Conservation (phyloP, 768 basidiomycete genomes). For the Crassisporium funariophilum region DNA sequence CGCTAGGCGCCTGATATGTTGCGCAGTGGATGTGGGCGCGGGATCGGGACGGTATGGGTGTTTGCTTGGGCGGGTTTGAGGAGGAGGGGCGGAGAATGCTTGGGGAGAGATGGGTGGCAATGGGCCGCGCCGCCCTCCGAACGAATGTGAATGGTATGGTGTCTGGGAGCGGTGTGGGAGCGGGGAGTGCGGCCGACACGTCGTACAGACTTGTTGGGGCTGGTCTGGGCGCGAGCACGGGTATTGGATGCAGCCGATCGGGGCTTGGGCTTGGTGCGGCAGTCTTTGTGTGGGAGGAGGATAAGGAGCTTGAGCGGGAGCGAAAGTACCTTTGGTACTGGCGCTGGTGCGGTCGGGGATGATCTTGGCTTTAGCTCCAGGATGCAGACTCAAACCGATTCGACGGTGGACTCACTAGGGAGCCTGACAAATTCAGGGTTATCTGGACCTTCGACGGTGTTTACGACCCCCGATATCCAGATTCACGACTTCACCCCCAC, state of each 20-base stretch:
- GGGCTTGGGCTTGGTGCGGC: conserved; percentile 51
- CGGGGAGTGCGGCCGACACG: conserved; percentile 60
- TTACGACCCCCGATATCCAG: conserved; percentile 69
- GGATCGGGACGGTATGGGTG: conserved; percentile 51
- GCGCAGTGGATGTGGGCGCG: conserved; percentile 88
- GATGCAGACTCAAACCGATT: conserved; percentile 57
- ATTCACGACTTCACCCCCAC: too few relatives aligned
- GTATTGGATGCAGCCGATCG: conserved; percentile 54
- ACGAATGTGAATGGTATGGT: conserved; percentile 56
- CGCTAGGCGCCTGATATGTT: conserved; percentile 75
- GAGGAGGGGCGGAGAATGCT: conserved; percentile 76
- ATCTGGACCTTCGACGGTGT: conserved; percentile 44
- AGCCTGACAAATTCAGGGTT: conserved; percentile 30
- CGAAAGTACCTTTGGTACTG: conserved; percentile 19
- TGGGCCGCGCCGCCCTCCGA: conserved; percentile 55
- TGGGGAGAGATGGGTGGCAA: conserved; percentile 73
- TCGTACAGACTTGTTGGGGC: too few relatives aligned
- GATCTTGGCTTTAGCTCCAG: conserved; percentile 39
- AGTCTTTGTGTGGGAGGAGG: conserved; percentile 72
- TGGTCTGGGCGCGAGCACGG: conserved; percentile 72
- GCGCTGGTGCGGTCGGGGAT: conserved; percentile 11
- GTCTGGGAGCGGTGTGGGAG: conserved; percentile 16
- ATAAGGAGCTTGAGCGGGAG: conserved; percentile 66
- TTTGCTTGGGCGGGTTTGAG: conserved; percentile 70
- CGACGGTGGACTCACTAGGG: conserved; percentile 38